These are phyloP conservation scores for Achlya hypogyna DNA, from an alignment of 352 stramenopile genomes.

Conservation along the genomic window DNA sequence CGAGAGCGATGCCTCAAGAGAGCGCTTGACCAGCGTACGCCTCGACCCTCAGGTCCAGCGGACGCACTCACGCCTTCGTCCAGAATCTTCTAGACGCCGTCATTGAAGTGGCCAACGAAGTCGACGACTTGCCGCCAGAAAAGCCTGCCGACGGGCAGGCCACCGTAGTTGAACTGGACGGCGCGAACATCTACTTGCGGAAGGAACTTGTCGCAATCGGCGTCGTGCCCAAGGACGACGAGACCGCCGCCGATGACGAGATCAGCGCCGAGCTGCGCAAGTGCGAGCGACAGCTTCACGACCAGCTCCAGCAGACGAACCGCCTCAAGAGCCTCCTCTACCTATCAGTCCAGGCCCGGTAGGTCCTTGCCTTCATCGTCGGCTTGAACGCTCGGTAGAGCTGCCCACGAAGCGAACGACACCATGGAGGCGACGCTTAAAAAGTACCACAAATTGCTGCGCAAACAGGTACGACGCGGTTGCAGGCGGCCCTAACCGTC, in stretches of 20 bases:
- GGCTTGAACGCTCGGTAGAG: not conserved
- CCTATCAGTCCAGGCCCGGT: not conserved
- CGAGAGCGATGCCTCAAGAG: not conserved
- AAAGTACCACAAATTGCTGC: slow-evolving; percentile 4
- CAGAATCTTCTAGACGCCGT: not conserved
- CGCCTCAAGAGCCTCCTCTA: not conserved
- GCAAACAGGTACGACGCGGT: not conserved
- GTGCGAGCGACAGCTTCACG: not conserved
- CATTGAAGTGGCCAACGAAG: not conserved
- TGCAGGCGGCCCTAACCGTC: too few species aligned
- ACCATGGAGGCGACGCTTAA: not conserved
- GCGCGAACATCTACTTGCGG: not conserved
- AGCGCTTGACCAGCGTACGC: not conserved
- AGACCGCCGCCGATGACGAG: not conserved
- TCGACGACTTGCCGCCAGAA: not conserved
- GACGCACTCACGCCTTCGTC: not conserved
- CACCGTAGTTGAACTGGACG: not conserved
- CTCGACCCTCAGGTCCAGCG: not conserved
- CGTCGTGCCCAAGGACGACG: not conserved
- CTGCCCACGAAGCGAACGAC: not conserved
- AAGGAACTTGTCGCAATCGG: not conserved
- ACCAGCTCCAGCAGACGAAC: not conserved
- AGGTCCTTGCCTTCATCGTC: not conserved
- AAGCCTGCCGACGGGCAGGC: not conserved
- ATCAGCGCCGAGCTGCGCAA: not conserved